phyloP scores from a whole-genome alignment of 768 basidiomycete species.

The Panaeolus cyanescens region DNA sequence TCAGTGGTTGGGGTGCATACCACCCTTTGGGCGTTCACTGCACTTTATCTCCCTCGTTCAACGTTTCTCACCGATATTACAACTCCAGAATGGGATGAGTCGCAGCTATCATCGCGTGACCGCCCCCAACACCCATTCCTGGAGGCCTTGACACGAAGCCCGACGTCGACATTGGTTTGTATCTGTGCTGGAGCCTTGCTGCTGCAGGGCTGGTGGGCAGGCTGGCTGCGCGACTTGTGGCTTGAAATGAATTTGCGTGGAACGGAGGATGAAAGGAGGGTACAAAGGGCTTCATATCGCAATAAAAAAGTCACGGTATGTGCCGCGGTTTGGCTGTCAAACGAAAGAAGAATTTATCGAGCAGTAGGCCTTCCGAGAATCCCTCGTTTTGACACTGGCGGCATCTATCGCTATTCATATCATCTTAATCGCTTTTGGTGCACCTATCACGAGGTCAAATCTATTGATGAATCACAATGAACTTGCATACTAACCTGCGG shows the following conservation, averaged over 20 bases:
- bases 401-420: constrained; percentile 49
- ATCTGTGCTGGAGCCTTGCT: constrained; percentile 54
- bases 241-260: constrained; percentile 42
- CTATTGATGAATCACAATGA: constrained; percentile 7
- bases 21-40: constrained; percentile 63
- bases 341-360: constrained; percentile 10
- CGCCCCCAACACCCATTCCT: constrained; percentile 75
- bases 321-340: constrained; percentile 2
- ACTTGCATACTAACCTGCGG: constrained; percentile 13
- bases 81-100: constrained; percentile 28
- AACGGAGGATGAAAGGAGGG: constrained; percentile 40
- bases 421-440: constrained; percentile 70
- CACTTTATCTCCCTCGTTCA: constrained; percentile 71
- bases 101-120: constrained; percentile 46
- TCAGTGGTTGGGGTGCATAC: constrained; percentile 70
- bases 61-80: constrained; percentile 44
- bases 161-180: constrained; percentile 58
- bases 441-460: constrained; percentile 60
- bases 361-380: constrained; percentile 49
- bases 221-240: constrained; percentile 63
- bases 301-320: constrained; percentile 41
- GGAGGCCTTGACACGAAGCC: constrained; percentile 62
- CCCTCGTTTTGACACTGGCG: constrained; percentile 53
- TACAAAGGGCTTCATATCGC: constrained; percentile 43
- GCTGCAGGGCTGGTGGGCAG: constrained; percentile 73